Evolutionary conservation across 2,329 filamentous ascomycete genomes (phyloP), one percentile per base, ranked within the genome.

Genomic region (Xylaria sp.): DNA sequence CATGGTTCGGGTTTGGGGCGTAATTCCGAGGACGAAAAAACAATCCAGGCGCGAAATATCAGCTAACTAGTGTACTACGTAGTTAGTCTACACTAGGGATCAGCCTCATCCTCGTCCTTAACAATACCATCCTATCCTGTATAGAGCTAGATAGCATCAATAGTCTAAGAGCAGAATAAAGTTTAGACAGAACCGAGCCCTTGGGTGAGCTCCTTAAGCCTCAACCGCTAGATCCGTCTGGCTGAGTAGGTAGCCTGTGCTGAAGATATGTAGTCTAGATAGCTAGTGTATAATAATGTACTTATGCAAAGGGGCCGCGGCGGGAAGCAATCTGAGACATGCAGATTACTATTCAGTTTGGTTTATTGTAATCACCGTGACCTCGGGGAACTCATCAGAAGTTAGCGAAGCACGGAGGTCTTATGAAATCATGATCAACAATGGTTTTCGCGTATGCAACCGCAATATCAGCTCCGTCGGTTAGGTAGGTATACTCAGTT

Each of bases 161-260:
- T 23, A 13, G 21, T 48, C n/a, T 5, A 16, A 16, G 44, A 8
- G 21, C 21, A 21, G 57, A 48, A 60, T 60, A 48, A 29, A 58
- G 55, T 58, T 58, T 58, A 58, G 55, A n/a, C 25, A 23, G 23
- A 58, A 58, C 55, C 55, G 55, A 29, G n/a, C 5, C 6, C 55
- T 21, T 27, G 37, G 54, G 23, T 42, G 27, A 44, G 25, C 23
- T 44, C 40, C 16, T 29, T 27, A 29, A 58, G 55, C 55, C 55
- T 44, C 55, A 58, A 44, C 55, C 27, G 32, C 37, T 44, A 58
- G 25, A 32, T 1, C 6, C 40, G 13, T 44, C 18, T 21, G 3
- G 21, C 18, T 16, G 32, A 5, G 5, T 21, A 21, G n/a, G 53
- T 35, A 25, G 29, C 10, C 40, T 18, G 16, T 44, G 16, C 50